These are phyloP conservation scores for Pythium brachiatum DNA, from an alignment of 352 stramenopile species.

Conservation along the genomic window DNA sequence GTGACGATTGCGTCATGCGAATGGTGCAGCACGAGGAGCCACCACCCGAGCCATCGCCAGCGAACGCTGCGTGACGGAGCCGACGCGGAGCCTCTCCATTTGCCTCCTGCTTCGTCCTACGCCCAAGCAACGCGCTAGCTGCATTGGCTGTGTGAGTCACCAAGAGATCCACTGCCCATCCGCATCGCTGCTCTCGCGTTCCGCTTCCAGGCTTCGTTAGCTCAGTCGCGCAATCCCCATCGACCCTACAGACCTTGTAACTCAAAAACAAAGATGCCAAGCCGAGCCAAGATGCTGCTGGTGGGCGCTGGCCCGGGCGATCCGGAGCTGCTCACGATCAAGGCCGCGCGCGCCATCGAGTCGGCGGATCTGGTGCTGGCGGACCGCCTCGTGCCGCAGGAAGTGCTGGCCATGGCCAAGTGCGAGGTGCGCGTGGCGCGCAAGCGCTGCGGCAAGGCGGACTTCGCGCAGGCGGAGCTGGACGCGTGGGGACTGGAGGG, in stretches of 20 bases:
- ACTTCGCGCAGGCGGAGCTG: slow-evolving; percentile 92
- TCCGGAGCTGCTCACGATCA: slow-evolving; percentile 94
- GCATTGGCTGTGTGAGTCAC: slow-evolving; percentile 6
- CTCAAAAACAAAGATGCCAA: neutral
- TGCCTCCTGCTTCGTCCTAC: too few relatives aligned
- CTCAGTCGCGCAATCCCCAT: neutral
- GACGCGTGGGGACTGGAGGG: slow-evolving; percentile 92
- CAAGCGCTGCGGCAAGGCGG: slow-evolving; percentile 94
- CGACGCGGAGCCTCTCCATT: slow-evolving; percentile 16
- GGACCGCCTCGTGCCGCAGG: slow-evolving; percentile 90
- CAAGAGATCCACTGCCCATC: too few relatives aligned
- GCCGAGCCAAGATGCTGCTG: slow-evolving; percentile 57
- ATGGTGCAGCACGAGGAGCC: neutral
- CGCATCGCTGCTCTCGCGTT: neutral
- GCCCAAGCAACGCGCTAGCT: too few relatives aligned
- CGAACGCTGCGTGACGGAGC: too few relatives aligned
- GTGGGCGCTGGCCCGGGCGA: slow-evolving; percentile 93
- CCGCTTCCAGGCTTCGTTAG: slow-evolving; percentile 3
- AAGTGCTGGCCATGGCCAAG: slow-evolving; percentile 88
- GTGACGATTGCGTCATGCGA: slow-evolving; percentile 22
- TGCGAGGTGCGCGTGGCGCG: slow-evolving; percentile 91
- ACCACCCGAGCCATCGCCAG: too few relatives aligned
- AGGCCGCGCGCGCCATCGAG: slow-evolving; percentile 82
- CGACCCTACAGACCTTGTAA: neutral
- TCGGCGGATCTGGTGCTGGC: slow-evolving; percentile 91